phyloP scores from a whole-genome alignment of 2,329 filamentous ascomycete genomes.

The Hymenoscyphus infarciens region DNA sequence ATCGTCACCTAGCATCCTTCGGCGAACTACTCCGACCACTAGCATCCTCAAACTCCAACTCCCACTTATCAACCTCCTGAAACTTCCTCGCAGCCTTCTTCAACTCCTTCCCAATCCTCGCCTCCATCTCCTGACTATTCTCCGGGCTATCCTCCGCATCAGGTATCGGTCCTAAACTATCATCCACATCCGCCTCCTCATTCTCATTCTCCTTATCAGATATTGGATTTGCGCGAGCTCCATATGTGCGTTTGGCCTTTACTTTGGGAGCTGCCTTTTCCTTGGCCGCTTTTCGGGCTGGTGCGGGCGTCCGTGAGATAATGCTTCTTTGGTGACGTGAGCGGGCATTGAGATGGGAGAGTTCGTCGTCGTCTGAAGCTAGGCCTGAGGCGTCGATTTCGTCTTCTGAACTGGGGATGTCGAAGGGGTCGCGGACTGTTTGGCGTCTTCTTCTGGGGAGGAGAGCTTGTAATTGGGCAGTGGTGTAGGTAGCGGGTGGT shows the following conservation, averaged over 20 bases:
- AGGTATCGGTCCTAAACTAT: slow-evolving; percentile 41
- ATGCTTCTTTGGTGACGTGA: slow-evolving; percentile 34
- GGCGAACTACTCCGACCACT: slow-evolving; percentile 52
- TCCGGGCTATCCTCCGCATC: slow-evolving; percentile 36
- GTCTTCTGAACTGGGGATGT: slow-evolving; percentile 41
- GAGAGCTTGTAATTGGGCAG: slow-evolving; percentile 38
- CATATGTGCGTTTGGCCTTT: slow-evolving; percentile 45
- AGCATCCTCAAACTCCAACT: slow-evolving; percentile 64
- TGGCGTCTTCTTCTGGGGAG: slow-evolving; percentile 35
- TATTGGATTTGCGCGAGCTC: slow-evolving; percentile 32
- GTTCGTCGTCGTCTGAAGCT: slow-evolving; percentile 53
- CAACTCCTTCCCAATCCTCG: slow-evolving; percentile 44
- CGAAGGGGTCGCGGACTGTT: slow-evolving; percentile 36
- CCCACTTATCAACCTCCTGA: slow-evolving; percentile 65
- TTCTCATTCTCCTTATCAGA: slow-evolving; percentile 62
- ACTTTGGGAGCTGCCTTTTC: slow-evolving; percentile 24
- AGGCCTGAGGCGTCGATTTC: slow-evolving; percentile 48
- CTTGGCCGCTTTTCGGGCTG: slow-evolving; percentile 29
- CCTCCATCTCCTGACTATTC: slow-evolving; percentile 39
- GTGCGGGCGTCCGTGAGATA: slow-evolving; percentile 23
- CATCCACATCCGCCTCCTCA: slow-evolving; percentile 38
- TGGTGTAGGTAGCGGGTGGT: slow-evolving; percentile 31
- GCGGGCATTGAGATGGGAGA: slow-evolving; percentile 44
- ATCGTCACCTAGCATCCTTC: slow-evolving; percentile 44
- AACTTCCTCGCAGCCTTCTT: slow-evolving; percentile 60